These are phyloP conservation scores for Exophiala sp. DNA, from an alignment of 2,329 filamentous ascomycete species.

Conservation along the genomic window DNA sequence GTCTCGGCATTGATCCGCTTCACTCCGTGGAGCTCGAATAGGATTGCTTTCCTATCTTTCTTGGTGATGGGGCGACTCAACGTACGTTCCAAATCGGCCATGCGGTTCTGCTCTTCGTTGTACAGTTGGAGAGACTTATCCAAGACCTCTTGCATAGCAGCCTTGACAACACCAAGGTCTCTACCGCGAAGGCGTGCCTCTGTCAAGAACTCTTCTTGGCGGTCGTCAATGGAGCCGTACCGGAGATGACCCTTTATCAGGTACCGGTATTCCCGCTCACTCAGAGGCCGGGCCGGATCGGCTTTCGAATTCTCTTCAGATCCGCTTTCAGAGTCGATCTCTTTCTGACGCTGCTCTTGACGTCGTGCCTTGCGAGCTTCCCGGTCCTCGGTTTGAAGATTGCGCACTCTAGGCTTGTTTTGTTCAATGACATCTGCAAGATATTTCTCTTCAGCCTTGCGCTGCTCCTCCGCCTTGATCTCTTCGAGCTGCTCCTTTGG, in stretches of 20 bases:
- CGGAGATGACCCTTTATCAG: constrained; percentile 85
- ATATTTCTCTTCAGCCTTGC: constrained; percentile 74
- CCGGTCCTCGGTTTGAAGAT: constrained; percentile 52
- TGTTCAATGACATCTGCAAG: constrained; percentile 76
- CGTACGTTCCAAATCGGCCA: constrained; percentile 60
- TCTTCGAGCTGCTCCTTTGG: constrained; percentile 85
- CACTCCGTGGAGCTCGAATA: constrained; percentile 89
- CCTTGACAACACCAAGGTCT: constrained; percentile 71
- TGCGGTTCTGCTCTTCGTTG: constrained; percentile 62
- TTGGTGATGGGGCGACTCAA: constrained; percentile 79
- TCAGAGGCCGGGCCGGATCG: constrained; percentile 84
- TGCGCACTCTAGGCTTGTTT: constrained; percentile 70
- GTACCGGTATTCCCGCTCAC: constrained; percentile 87
- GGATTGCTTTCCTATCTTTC: constrained; percentile 93
- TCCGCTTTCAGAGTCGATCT: constrained; percentile 63
- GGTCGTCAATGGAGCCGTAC: constrained; percentile 84
- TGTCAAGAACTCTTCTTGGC: constrained; percentile 75
- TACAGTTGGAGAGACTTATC: constrained; percentile 65
- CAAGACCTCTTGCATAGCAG: constrained; percentile 70
- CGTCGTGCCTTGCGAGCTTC: constrained; percentile 66
- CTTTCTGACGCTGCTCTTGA: constrained; percentile 57
- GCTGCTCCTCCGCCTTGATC: constrained; percentile 83
- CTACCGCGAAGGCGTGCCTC: constrained; percentile 80
- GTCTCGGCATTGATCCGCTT: constrained; percentile 96
- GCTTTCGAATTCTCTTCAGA: constrained; percentile 58